phyloP scores from a whole-genome alignment of 2,329 filamentous ascomycete species.

The Diaporthe batatas region DNA sequence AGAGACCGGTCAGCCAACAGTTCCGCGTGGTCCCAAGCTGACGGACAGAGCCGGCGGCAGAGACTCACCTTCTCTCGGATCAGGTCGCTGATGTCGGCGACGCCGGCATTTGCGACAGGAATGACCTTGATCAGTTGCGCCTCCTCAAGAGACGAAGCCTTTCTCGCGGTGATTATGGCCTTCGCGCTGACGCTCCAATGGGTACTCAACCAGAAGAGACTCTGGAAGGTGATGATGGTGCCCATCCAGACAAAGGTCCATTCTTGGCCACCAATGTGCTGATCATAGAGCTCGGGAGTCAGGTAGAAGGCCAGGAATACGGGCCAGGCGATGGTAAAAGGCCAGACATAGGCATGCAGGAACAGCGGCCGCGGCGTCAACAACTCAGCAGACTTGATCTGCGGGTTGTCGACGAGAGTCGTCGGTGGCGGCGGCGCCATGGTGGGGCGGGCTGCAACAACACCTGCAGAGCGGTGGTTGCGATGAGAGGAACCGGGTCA shows the following conservation, averaged over 20 bases:
- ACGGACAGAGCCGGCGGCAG: slow-evolving; percentile 27
- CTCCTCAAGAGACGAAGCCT: slow-evolving; percentile 76
- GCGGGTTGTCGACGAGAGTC: slow-evolving; percentile 85
- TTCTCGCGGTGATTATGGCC: slow-evolving; percentile 83
- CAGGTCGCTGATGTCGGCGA: slow-evolving; percentile 87
- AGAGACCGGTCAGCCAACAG: slow-evolving; percentile 38
- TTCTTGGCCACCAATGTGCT: slow-evolving; percentile 92
- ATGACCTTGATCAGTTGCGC: slow-evolving; percentile 93
- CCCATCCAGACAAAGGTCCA: slow-evolving; percentile 98
- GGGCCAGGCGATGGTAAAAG: slow-evolving; percentile 92
- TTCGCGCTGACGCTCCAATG: slow-evolving; percentile 96
- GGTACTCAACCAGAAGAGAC: slow-evolving; percentile 92
- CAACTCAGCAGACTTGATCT: slow-evolving; percentile 89
- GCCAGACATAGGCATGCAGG: slow-evolving; percentile 92
- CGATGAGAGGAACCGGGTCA: slow-evolving; percentile 12
- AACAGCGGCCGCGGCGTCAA: slow-evolving; percentile 86
- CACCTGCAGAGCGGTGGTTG: slow-evolving; percentile 26
- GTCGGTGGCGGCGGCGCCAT: slow-evolving; percentile 64
- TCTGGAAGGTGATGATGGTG: slow-evolving; percentile 87
- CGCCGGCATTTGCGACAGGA: slow-evolving; percentile 88
- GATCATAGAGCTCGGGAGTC: slow-evolving; percentile 85
- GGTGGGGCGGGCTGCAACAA: slow-evolving; percentile 40
- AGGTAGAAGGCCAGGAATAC: slow-evolving; percentile 91
- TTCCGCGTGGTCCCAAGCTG: background rate
- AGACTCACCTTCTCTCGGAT: slow-evolving; percentile 75